Evolutionary conservation across 1,139 yeast genomes (phyloP).

Genomic region (Hemisphaericaspora subhashii): DNA sequence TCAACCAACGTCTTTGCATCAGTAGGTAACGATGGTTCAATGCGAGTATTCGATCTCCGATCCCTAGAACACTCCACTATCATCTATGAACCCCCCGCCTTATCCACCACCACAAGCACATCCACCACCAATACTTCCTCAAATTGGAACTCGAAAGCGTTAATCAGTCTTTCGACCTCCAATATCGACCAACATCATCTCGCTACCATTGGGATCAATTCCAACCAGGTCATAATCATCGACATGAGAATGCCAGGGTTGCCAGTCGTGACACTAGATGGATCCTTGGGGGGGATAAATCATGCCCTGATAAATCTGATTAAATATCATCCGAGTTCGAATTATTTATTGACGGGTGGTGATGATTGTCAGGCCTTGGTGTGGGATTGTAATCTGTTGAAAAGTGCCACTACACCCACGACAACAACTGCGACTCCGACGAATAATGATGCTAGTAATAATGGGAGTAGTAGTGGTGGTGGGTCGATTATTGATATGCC

Average conservation of each 20-base stretch:
- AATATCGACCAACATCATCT: conserved; percentile 75
- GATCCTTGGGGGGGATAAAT: conserved; percentile 53
- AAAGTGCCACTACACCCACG: conserved; percentile 1
- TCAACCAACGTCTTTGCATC: conserved; percentile 83
- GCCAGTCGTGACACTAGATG: conserved; percentile 69
- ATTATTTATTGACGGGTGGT: conserved; percentile 70
- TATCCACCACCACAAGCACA: conserved; percentile 10
- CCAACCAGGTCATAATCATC: conserved; percentile 64
- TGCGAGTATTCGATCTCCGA: conserved; percentile 86
- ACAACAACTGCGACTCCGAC: conserved; percentile 2
- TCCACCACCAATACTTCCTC: conserved; percentile 10
- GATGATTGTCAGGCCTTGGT: conserved; percentile 90
- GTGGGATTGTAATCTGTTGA: conserved; percentile 65
- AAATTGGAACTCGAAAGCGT: conserved; percentile 50
- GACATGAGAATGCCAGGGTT: conserved; percentile 89
- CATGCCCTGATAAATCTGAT: conserved; percentile 67
- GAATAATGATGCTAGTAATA: conserved; percentile 2
- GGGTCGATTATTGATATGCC: conserved; percentile 42
- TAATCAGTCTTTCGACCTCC: conserved; percentile 74
- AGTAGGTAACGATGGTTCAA: conserved; percentile 95
- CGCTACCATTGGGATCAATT: conserved; percentile 78
- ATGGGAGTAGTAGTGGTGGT: conserved; percentile 1
- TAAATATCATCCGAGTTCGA: conserved; percentile 80
- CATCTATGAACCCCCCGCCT: conserved; percentile 64
- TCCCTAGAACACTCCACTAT: conserved; percentile 92